These are phyloP conservation scores for Neurospora sp. DNA, from an alignment of 495 filamentous ascomycete genomes.

Conservation along the genomic window DNA sequence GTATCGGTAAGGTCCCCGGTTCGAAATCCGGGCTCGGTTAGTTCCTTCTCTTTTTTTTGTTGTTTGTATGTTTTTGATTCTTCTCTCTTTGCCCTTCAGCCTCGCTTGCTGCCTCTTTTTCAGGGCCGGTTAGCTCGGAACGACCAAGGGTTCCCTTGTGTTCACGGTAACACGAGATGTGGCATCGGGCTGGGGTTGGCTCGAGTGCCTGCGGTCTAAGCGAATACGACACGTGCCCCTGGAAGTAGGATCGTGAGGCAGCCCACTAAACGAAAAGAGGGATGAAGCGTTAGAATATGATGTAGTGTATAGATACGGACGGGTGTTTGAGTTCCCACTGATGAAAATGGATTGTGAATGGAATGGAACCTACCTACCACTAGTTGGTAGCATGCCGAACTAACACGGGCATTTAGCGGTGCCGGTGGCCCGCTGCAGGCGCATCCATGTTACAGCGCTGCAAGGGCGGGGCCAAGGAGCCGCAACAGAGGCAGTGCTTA, in stretches of 20 bases:
- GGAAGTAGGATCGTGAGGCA: not conserved
- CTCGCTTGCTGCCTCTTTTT: not conserved
- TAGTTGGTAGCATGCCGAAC: not conserved
- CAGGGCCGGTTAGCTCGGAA: not conserved
- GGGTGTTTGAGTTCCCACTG: not conserved
- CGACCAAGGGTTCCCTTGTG: not conserved
- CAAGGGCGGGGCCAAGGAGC: not conserved
- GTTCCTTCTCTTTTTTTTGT: not conserved
- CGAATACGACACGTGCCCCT: not conserved
- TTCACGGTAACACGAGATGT: not conserved
- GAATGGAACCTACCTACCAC: not conserved
- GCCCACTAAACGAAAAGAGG: not conserved
- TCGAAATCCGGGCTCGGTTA: not conserved
- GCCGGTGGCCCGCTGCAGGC: not conserved
- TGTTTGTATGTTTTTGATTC: not conserved
- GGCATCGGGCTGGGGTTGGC: not conserved
- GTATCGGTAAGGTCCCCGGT: not conserved
- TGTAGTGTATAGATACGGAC: no score
- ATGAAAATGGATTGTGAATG: not conserved
- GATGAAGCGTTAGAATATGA: not conserved
- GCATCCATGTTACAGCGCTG: not conserved
- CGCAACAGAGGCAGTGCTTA: not conserved
- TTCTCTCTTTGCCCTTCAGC: not conserved
- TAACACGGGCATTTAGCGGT: not conserved
- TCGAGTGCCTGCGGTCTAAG: not conserved